Evolutionary conservation across 805 yeast species (phyloP), one percentile per base, ranked within the genome.

Genomic region (Metschnikowia henanensis): DNA sequence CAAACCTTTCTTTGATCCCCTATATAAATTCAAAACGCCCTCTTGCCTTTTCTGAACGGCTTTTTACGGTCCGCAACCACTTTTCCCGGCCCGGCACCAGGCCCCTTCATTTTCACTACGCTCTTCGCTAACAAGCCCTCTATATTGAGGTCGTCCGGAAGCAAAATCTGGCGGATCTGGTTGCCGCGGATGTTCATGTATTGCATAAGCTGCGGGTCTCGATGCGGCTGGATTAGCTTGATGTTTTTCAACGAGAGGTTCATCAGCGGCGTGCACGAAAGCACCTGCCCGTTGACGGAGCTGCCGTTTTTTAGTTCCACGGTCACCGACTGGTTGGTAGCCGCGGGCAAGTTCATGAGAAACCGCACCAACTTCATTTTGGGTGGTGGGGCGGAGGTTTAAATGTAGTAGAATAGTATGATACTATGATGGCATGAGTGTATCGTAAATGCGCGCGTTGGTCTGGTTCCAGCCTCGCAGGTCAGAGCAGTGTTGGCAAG

Each of bases 281-380:
- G 80, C 20, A 92, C 71, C 12, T 91, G 87, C 0, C 98, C 98
- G 56, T 86, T 79, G 5, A 92, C 79, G 5, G 87, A 76, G 4
- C 92, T 87, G 30, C 97, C 97, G 64, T 92, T 89, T 63, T 91
- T 92, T 58, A 92, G 72, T 62, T 91, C 98, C 16, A 91, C 86
- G 40, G 92, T 90, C 1, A 92, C 92, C 39, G 89, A 83, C 65
- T 90, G 97, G 45, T 84, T 83, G 30, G 84, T 79, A 19, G 72
- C 63, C 49, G 62, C 55, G 19, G 75, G 74, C 57, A 92, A 70
- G 58, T 89, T 90, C 87, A 87, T 87, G 47, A 92, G 70, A 62
- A 92, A 90, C 48, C 83, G 68, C 13, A 83, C 87, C 47, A 84
- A 65, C 68, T 84, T 83, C 90, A 84, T 72, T 23, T 23, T n/a